These are phyloP conservation scores for Agaricus subrufescens DNA, from an alignment of 768 basidiomycete genomes.

Conservation along the genomic window DNA sequence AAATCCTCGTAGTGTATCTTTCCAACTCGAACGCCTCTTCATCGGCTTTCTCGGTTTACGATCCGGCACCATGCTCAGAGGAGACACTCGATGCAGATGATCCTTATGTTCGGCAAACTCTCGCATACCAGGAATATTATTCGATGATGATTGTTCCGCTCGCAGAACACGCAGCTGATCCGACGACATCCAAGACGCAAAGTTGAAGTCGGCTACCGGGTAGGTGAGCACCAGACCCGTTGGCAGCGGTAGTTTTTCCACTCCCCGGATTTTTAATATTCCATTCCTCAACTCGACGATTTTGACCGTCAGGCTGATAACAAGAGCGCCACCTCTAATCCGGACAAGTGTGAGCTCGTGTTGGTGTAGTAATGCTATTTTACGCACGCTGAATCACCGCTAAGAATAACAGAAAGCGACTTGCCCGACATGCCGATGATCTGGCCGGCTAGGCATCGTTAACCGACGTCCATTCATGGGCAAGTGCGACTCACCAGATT, in stretches of 20 bases:
- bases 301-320: slow-evolving; percentile 79
- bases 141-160: slow-evolving; percentile 82
- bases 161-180: slow-evolving; percentile 79
- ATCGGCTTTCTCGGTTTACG: slow-evolving; percentile 45
- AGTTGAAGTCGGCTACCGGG: slow-evolving; percentile 94
- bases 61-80: slow-evolving; percentile 88
- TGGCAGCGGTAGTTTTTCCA: slow-evolving; percentile 57
- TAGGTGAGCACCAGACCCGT: slow-evolving; percentile 85
- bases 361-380: background rate
- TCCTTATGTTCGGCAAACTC: slow-evolving; percentile 77
- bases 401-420: slow-evolving; percentile 70
- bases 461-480: background rate
- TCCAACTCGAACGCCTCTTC: slow-evolving; percentile 55
- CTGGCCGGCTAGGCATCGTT: slow-evolving; percentile 44
- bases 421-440: slow-evolving; percentile 88
- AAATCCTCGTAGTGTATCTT: slow-evolving; percentile 48
- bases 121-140: slow-evolving; percentile 68
- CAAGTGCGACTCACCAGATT: slow-evolving; percentile 43
- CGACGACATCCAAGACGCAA: slow-evolving; percentile 94
- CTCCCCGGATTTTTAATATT: slow-evolving; percentile 26
- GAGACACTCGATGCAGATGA: slow-evolving; percentile 85
- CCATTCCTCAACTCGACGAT: slow-evolving; percentile 63
- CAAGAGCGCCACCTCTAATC: slow-evolving; percentile 81
- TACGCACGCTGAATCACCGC: slow-evolving; percentile 96
- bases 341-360: background rate